A percentile compares a stretch with the other conserved stretches of the same genome.
These are phyloP conservation scores for Fomitopsis palustris DNA, from an alignment of 1,284 basidiomycete genomes.

Conservation along the genomic window DNA sequence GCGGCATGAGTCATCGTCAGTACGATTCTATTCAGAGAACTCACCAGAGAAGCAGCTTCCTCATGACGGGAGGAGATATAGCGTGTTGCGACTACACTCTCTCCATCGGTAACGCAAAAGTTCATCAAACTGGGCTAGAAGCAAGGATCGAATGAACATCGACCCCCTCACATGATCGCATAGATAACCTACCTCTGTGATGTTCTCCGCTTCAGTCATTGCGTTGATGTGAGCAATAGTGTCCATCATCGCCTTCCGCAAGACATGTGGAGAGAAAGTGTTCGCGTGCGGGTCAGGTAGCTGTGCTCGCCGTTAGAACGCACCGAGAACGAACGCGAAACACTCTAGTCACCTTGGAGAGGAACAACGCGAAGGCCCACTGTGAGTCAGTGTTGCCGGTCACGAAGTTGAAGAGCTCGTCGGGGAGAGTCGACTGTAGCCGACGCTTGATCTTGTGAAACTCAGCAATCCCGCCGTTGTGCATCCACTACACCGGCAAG, in stretches of 20 bases:
- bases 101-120: slow-evolving; percentile 94
- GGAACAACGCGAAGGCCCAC: slow-evolving; percentile 91
- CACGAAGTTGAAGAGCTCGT: slow-evolving; percentile 82
- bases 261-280: slow-evolving; percentile 57
- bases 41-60: slow-evolving; percentile 87
- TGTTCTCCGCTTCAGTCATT: slow-evolving; percentile 70
- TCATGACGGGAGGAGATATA: slow-evolving; percentile 92
- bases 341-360: slow-evolving; percentile 65
- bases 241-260: slow-evolving; percentile 82
- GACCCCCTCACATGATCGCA: not conserved
- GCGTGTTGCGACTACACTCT: slow-evolving; percentile 89
- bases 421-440: slow-evolving; percentile 71
- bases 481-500: slow-evolving; percentile 76
- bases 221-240: slow-evolving; percentile 80
- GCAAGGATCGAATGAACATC: slow-evolving; percentile 8
- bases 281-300: slow-evolving; percentile 77
- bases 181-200: slow-evolving; percentile 55
- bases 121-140: slow-evolving; percentile 89
- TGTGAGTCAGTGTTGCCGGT: slow-evolving; percentile 96
- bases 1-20: slow-evolving; percentile 4
- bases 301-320: slow-evolving; percentile 35
- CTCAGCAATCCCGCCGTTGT: slow-evolving; percentile 86
- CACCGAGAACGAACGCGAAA: slow-evolving; percentile 1
- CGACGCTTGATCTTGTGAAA: slow-evolving; percentile 80
- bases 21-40: slow-evolving; percentile 17